phyloP scores from a whole-genome alignment of 2,329 filamentous ascomycete genomes.

The Hypomyces perniciosus region DNA sequence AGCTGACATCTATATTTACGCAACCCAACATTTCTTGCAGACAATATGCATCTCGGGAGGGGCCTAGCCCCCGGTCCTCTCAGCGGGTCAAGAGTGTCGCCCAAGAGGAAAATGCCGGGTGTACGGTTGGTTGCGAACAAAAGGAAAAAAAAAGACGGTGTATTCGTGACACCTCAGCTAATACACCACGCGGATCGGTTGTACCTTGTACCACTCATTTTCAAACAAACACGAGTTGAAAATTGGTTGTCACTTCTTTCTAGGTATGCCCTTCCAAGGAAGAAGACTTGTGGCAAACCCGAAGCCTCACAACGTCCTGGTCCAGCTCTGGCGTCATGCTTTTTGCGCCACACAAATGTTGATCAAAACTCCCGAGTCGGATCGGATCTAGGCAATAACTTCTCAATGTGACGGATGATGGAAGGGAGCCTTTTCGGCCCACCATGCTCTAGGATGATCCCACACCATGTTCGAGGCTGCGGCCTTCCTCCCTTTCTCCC shows the following conservation, averaged over 20 bases:
- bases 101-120: neutral
- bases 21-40: too few species aligned
- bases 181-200: slow-evolving; percentile 9
- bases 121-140: too few species aligned
- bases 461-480: neutral
- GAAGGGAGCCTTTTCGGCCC: neutral
- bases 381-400: slow-evolving; percentile 3
- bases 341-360: slow-evolving; percentile 9
- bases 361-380: slow-evolving; percentile 1
- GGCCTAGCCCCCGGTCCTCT: too few species aligned
- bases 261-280: neutral
- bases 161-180: slow-evolving; percentile 2
- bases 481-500: slow-evolving; percentile 1
- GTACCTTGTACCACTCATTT: slow-evolving; percentile 4
- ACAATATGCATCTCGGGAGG: too few species aligned
- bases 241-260: too few species aligned
- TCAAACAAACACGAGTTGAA: neutral
- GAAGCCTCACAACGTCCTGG: neutral
- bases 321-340: slow-evolving; percentile 1
- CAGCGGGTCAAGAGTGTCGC: too few species aligned
- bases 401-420: slow-evolving; percentile 2
- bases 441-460: too few species aligned
- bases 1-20: too few species aligned
- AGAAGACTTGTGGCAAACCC: slow-evolving; percentile 9
- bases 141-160: too few species aligned